phyloP scores from a whole-genome alignment of 352 stramenopile species.

The Pythium graminicola region DNA sequence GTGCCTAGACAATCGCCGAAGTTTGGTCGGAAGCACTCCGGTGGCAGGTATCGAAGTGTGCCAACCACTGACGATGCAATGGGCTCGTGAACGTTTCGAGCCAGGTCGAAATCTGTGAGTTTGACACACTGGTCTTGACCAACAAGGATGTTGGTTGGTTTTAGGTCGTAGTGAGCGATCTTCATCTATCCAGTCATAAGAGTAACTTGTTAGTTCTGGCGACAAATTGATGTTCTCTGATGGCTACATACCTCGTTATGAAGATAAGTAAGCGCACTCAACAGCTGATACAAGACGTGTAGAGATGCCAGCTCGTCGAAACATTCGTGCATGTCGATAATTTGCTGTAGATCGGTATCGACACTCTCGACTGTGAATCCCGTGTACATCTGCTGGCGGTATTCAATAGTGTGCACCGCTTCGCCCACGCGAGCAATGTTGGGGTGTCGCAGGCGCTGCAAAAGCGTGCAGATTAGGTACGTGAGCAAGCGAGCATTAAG shows the following conservation, averaged over 20 bases:
- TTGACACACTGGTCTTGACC: slow-evolving; percentile 81
- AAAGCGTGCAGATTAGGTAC: neutral
- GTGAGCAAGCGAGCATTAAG: neutral
- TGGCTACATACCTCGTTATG: slow-evolving; percentile 47
- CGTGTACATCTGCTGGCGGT: slow-evolving; percentile 67
- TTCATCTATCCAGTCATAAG: slow-evolving; percentile 48
- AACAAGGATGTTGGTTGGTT: slow-evolving; percentile 96
- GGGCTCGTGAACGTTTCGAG: slow-evolving; percentile 48
- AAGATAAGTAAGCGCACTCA: slow-evolving; percentile 64
- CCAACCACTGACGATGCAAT: slow-evolving; percentile 61
- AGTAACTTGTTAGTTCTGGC: neutral
- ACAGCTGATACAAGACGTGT: slow-evolving; percentile 56
- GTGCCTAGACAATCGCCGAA: slow-evolving; percentile 52
- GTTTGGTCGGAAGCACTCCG: slow-evolving; percentile 61
- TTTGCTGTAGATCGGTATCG: slow-evolving; percentile 61
- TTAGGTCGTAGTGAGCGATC: slow-evolving; percentile 91
- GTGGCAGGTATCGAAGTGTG: slow-evolving; percentile 66
- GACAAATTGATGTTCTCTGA: neutral
- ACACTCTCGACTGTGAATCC: slow-evolving; percentile 68
- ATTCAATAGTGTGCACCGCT: slow-evolving; percentile 51
- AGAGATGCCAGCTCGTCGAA: slow-evolving; percentile 58
- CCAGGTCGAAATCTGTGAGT: slow-evolving; percentile 89
- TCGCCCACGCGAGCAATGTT: slow-evolving; percentile 66
- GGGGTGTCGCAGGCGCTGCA: slow-evolving; percentile 54
- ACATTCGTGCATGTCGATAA: slow-evolving; percentile 62